phyloP scores from a whole-genome alignment of 352 stramenopile species.

The Bremia lactucae region DNA sequence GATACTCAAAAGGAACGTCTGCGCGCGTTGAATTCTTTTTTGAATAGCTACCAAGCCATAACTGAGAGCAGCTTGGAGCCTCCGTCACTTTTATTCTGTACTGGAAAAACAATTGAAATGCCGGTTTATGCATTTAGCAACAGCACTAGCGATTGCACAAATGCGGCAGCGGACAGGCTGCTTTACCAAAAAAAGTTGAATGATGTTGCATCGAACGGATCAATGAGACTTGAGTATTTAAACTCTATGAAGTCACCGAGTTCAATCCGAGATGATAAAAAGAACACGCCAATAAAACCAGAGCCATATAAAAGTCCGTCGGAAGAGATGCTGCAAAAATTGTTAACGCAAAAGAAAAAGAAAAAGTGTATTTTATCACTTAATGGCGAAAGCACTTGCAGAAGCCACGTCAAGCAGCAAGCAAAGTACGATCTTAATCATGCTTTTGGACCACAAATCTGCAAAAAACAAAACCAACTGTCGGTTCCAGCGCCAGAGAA shows the following conservation, averaged over 20 bases:
- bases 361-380: neutral
- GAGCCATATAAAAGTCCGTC: neutral
- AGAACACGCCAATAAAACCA: constrained; percentile 2
- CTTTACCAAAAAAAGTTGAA: too few relatives aligned
- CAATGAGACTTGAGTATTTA: constrained; percentile 31
- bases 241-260: constrained; percentile 23
- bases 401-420: constrained; percentile 1
- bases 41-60: too few relatives aligned
- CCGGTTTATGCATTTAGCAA: too few relatives aligned
- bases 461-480: constrained; percentile 6
- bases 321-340: neutral
- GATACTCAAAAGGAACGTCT: too few relatives aligned
- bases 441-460: constrained; percentile 2
- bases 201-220: constrained; percentile 24
- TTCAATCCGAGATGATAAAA: constrained; percentile 11
- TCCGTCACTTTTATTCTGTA: too few relatives aligned
- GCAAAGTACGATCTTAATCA: constrained; percentile 4
- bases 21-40: too few relatives aligned
- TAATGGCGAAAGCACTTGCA: neutral
- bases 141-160: too few relatives aligned
- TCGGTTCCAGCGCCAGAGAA: constrained; percentile 9
- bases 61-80: too few relatives aligned
- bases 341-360: neutral
- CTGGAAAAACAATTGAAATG: too few relatives aligned
- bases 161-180: too few relatives aligned